Evolutionary conservation across 2,329 filamentous ascomycete genomes (phyloP).

Genomic region (Colletotrichum camelliae): DNA sequence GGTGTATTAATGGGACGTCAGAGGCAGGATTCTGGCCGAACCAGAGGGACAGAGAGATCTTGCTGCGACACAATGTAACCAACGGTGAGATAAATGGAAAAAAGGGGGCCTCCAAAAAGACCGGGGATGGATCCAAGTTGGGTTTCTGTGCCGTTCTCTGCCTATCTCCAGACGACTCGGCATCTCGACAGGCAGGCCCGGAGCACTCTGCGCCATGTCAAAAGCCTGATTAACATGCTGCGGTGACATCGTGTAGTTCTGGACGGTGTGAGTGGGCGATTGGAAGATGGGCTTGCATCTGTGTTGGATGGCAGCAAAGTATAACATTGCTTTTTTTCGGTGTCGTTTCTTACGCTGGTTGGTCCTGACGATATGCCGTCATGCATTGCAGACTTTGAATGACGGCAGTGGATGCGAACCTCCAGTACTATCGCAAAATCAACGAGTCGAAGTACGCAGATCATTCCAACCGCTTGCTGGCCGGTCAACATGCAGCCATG

Average conservation of each 20-base stretch:
- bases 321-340: not conserved
- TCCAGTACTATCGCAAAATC: not conserved
- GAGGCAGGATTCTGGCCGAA: not conserved
- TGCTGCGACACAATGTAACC: not conserved
- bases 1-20: not conserved
- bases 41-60: not conserved
- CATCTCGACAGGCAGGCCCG: accelerated
- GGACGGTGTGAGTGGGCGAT: not conserved
- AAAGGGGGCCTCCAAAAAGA: not conserved
- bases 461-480: not conserved
- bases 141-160: not conserved
- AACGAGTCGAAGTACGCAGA: not conserved
- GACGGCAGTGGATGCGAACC: not conserved
- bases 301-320: not conserved
- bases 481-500: not conserved
- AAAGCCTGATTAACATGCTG: not conserved
- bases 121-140: not conserved
- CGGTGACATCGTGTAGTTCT: not conserved
- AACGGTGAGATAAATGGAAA: not conserved
- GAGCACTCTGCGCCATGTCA: not conserved
- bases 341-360: not conserved
- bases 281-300: not conserved
- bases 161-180: not conserved
- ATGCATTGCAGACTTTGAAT: not conserved
- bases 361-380: not conserved